phyloP scores from a whole-genome alignment of 1,284 basidiomycete species.

The Coniferiporia sulphurascens region DNA sequence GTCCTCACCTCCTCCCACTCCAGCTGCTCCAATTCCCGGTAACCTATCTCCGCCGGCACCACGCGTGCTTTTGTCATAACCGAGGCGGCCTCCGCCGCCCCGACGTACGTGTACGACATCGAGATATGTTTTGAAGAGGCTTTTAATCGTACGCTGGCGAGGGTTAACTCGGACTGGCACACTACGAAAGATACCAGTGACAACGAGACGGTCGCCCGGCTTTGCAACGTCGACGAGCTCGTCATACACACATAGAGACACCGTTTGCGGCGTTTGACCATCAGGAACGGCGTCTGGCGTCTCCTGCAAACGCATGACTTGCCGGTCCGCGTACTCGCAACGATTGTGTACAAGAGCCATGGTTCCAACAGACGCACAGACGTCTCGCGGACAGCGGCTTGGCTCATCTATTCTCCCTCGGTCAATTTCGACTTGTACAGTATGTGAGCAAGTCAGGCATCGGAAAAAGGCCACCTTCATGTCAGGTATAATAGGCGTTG shows the following conservation, averaged over 20 bases:
- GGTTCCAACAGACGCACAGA: slow-evolving; percentile 82
- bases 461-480: slow-evolving; percentile 99
- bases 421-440: slow-evolving; percentile 92
- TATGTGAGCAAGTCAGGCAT: slow-evolving; percentile 93
- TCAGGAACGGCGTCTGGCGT: slow-evolving; percentile 97
- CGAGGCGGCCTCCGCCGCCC: slow-evolving; percentile 66
- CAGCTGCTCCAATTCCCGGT: slow-evolving; percentile 82
- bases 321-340: slow-evolving; percentile 92
- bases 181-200: slow-evolving; percentile 94
- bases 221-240: slow-evolving; percentile 95
- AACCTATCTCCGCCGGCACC: slow-evolving; percentile 62
- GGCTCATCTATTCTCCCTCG: slow-evolving; percentile 96
- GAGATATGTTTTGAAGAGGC: slow-evolving; percentile 94
- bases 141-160: slow-evolving; percentile 87
- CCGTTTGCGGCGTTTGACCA: slow-evolving; percentile 97
- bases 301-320: slow-evolving; percentile 93
- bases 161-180: slow-evolving; percentile 93
- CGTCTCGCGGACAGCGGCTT: slow-evolving; percentile 84
- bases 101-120: slow-evolving; percentile 92
- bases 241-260: slow-evolving; percentile 93
- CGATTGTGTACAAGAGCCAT: slow-evolving; percentile 97
- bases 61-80: slow-evolving; percentile 79
- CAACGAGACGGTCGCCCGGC: slow-evolving; percentile 88
- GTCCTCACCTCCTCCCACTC: slow-evolving; percentile 62
- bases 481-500: slow-evolving; percentile 96